Evolutionary conservation across 2,329 filamentous ascomycete genomes (phyloP).

Genomic region (Ophioceras dolichostomum): DNA sequence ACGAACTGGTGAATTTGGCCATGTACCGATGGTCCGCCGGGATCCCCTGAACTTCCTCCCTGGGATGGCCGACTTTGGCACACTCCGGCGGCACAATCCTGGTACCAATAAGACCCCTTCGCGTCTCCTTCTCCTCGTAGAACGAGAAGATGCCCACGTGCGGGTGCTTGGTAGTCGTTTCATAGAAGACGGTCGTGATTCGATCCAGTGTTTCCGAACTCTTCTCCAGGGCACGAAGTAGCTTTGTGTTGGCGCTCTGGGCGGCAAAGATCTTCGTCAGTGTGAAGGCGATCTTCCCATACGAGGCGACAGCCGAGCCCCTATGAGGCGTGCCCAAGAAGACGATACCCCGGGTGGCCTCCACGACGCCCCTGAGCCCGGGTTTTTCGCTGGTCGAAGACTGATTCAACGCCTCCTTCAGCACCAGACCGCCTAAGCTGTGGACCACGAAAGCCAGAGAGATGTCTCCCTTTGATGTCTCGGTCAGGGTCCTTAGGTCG

Average conservation of each 20-base stretch:
- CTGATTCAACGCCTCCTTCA: background rate
- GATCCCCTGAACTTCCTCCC: background rate
- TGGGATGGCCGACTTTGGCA: slow-evolving; percentile 1
- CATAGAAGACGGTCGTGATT: slow-evolving; percentile 1
- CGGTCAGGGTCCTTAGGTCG: background rate
- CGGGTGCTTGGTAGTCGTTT: background rate
- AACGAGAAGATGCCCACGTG: background rate
- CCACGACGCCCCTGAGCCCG: background rate
- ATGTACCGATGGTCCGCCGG: slow-evolving; percentile 1
- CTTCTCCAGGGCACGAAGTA: slow-evolving; percentile 1
- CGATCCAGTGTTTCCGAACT: slow-evolving; percentile 1
- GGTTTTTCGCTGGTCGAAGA: background rate
- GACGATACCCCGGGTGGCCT: background rate
- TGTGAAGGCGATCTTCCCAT: slow-evolving; percentile 1
- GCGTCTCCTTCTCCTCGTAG: slow-evolving; percentile 1
- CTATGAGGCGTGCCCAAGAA: background rate
- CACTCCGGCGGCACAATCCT: slow-evolving; percentile 1
- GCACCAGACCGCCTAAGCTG: background rate
- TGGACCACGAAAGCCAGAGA: background rate
- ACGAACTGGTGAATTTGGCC: background rate
- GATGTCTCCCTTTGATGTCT: no score
- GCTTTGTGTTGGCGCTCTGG: background rate
- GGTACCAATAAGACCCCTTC: background rate
- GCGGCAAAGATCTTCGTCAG: background rate
- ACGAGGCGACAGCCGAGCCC: background rate